Percentiles rank a stretch among this genome's conserved stretches.
These are phyloP conservation scores for Paramecium sonneborni DNA, from an alignment of 73 alveolate species.

Conservation along the genomic window DNA sequence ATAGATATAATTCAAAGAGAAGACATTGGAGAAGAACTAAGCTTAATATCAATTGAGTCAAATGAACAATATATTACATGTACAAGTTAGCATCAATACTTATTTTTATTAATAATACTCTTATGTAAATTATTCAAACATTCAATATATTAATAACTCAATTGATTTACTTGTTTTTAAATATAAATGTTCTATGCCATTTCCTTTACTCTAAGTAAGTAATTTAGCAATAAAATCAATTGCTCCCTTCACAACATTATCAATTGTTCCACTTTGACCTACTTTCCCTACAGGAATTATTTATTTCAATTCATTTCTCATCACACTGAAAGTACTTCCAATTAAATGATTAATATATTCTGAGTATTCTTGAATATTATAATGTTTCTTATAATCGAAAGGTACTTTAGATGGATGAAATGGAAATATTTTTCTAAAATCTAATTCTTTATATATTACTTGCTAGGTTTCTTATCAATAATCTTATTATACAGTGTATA, in stretches of 20 bases:
- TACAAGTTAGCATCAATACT: neutral
- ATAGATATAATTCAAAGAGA: constrained; percentile 92
- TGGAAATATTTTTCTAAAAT: neutral
- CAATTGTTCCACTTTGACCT: neutral
- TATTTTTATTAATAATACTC: neutral
- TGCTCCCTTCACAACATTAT: neutral
- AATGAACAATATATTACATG: neutral
- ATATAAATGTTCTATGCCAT: neutral
- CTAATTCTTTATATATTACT: neutral
- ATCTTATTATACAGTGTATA: neutral
- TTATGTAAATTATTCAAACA: neutral
- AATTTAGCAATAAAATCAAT: neutral
- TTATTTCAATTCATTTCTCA: neutral
- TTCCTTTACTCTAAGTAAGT: neutral
- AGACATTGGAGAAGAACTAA: constrained; percentile 98
- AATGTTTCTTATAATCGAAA: neutral
- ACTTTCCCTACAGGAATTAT: neutral
- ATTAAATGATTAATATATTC: neutral
- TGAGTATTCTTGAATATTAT: neutral
- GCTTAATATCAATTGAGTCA: constrained; percentile 76
- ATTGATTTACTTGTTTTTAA: neutral
- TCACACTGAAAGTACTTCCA: neutral
- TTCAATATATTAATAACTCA: constrained; percentile 4
- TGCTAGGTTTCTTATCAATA: neutral
- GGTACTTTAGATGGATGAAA: constrained; percentile 17